Evolutionary conservation across 1,284 basidiomycete genomes (phyloP).

Genomic region (Calocybe gambosa): DNA sequence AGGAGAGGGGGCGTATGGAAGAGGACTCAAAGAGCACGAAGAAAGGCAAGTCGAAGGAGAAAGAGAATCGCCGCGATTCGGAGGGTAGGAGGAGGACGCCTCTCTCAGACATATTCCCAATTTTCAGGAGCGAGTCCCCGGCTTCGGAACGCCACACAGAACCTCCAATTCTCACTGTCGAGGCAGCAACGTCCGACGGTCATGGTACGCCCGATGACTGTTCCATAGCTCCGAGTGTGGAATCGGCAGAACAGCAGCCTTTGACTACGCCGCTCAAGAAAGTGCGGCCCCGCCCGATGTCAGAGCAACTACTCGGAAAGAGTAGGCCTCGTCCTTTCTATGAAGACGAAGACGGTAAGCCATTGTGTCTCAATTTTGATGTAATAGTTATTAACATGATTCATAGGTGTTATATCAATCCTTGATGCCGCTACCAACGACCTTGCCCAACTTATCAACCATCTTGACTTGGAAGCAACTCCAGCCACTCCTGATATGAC

Average conservation of each 20-base stretch:
- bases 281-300: conserved; percentile 48
- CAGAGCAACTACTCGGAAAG: conserved; percentile 54
- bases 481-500: conserved; percentile 50
- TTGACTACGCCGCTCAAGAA: conserved; percentile 45
- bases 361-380: neutral
- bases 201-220: conserved; percentile 30
- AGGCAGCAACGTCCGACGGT: conserved; percentile 48
- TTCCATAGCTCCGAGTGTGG: conserved; percentile 14
- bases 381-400: conserved; percentile 2
- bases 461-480: conserved; percentile 68
- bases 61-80: conserved; percentile 23
- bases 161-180: conserved; percentile 39
- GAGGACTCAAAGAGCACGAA: conserved; percentile 18
- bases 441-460: conserved; percentile 67
- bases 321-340: conserved; percentile 45
- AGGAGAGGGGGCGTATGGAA: conserved; percentile 24
- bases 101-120: conserved; percentile 45
- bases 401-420: conserved; percentile 55
- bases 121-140: conserved; percentile 17
- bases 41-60: conserved; percentile 19
- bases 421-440: conserved; percentile 73
- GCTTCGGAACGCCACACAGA: conserved; percentile 1
- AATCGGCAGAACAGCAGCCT: conserved; percentile 14
- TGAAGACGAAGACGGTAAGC: conserved; percentile 47
- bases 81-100: conserved; percentile 44